A percentile compares a stretch with the other conserved stretches of the same genome.
Conservation (phyloP, 495 filamentous ascomycete genomes). For the Aspergillus leporis region DNA sequence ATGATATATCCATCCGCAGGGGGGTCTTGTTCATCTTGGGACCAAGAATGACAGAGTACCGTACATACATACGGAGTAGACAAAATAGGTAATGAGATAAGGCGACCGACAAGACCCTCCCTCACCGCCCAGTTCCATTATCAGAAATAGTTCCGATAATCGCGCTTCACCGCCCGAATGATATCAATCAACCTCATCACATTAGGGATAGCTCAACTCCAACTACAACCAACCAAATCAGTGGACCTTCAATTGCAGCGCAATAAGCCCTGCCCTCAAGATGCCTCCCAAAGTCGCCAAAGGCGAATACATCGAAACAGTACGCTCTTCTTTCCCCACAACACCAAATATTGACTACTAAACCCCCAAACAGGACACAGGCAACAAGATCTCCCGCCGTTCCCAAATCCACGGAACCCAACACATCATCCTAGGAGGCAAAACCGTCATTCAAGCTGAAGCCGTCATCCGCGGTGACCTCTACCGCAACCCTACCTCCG, state of each 20-base stretch:
- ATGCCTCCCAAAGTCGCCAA: slow-evolving; percentile 79
- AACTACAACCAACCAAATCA: neutral
- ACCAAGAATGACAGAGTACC: too few relatives aligned
- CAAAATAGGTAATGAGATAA: too few relatives aligned
- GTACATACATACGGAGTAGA: too few relatives aligned
- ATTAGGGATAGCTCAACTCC: neutral
- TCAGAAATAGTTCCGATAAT: too few relatives aligned
- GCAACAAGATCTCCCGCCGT: slow-evolving; percentile 95
- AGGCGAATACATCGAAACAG: slow-evolving; percentile 96
- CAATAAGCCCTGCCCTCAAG: slow-evolving; percentile 6
- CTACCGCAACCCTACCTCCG: slow-evolving; percentile 46
- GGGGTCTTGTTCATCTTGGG: neutral
- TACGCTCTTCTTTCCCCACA: slow-evolving; percentile 37
- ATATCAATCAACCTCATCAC: neutral
- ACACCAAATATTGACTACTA: slow-evolving; percentile 6
- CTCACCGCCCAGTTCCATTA: too few relatives aligned
- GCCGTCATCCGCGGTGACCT: slow-evolving; percentile 92
- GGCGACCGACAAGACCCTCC: too few relatives aligned
- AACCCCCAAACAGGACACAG: slow-evolving; percentile 69
- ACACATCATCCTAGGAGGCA: slow-evolving; percentile 96
- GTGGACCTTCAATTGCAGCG: neutral
- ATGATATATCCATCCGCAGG: neutral
- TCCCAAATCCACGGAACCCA: slow-evolving; percentile 88
- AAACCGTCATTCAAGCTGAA: slow-evolving; percentile 89
- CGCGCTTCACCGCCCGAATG: neutral